Conservation (phyloP, 495 filamentous ascomycete genomes). For the Apiosordaria backusii region DNA sequence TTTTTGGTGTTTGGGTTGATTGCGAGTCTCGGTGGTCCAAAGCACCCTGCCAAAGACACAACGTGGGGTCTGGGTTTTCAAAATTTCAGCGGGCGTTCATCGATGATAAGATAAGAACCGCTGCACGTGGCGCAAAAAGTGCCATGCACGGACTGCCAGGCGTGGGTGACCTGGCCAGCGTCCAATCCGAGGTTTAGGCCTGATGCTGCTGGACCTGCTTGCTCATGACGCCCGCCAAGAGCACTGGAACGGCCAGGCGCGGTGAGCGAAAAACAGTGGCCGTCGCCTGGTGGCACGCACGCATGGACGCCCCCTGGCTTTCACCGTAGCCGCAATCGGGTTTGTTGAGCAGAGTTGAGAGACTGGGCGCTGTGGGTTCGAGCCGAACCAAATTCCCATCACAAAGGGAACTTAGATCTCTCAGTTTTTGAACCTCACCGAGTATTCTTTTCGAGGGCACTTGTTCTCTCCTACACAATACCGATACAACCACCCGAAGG, state of each 20-base stretch:
- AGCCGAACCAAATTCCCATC: conserved; percentile 8
- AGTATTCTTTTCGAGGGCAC: background rate
- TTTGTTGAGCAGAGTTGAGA: background rate
- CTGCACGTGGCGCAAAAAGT: background rate
- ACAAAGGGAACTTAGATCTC: conserved; percentile 7
- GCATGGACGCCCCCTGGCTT: background rate
- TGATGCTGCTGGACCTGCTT: background rate
- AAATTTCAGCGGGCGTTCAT: conserved; percentile 4
- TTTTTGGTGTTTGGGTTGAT: background rate
- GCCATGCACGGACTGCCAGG: background rate
- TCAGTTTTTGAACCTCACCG: background rate
- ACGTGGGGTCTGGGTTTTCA: background rate
- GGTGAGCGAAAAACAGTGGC: conserved; percentile 18
- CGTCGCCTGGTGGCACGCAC: background rate
- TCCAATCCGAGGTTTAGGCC: background rate
- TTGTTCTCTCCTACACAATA: conserved; percentile 1
- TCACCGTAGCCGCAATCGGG: conserved; percentile 8
- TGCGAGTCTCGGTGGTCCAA: background rate
- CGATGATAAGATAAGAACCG: background rate
- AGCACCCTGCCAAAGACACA: background rate
- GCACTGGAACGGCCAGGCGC: conserved; percentile 12
- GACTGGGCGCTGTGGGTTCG: background rate
- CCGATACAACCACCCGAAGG: background rate
- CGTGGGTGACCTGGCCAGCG: background rate
- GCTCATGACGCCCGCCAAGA: conserved; percentile 33